These are phyloP conservation scores for Emmonsiellopsis sp. DNA, from an alignment of 2,329 filamentous ascomycete genomes.

Conservation along the genomic window DNA sequence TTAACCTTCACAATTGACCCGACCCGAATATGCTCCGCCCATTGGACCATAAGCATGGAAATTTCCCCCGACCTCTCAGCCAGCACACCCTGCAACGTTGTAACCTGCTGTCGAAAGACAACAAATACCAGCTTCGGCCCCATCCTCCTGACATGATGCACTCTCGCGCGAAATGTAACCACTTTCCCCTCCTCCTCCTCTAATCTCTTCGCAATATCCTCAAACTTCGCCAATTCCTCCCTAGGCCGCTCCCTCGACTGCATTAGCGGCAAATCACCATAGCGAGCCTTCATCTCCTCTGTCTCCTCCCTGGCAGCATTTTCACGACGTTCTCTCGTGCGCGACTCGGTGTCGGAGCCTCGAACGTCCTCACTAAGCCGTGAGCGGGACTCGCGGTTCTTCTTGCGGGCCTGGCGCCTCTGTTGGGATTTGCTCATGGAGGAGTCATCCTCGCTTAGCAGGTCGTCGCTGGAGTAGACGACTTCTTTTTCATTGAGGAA, in stretches of 20 bases:
- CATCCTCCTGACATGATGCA: conserved; percentile 72
- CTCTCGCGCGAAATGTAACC: conserved; percentile 58
- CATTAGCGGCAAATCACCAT: conserved; percentile 50
- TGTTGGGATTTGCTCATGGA: conserved; percentile 37
- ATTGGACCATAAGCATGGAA: conserved; percentile 69
- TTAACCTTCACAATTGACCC: conserved; percentile 71
- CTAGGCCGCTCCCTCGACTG: conserved; percentile 45
- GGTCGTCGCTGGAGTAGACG: conserved; percentile 34
- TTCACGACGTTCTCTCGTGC: conserved; percentile 30
- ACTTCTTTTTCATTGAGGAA: conserved; percentile 34
- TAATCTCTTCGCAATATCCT: conserved; percentile 34
- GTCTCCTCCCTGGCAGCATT: conserved; percentile 46
- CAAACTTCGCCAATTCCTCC: conserved; percentile 40
- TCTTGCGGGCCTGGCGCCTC: conserved; percentile 31
- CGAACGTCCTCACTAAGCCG: conserved; percentile 26
- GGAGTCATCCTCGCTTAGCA: conserved; percentile 23
- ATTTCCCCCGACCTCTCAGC: conserved; percentile 50
- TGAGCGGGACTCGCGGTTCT: conserved; percentile 23
- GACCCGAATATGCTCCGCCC: conserved; percentile 71
- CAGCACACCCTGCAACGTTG: conserved; percentile 77
- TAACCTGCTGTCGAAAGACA: conserved; percentile 73
- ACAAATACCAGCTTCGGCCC: conserved; percentile 77
- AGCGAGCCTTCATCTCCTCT: conserved; percentile 48
- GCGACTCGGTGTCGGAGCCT: conserved; percentile 30
- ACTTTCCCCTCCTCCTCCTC: conserved; percentile 47